These are phyloP conservation scores for Pleurostoma richardsiae DNA, from an alignment of 2,329 filamentous ascomycete genomes.

Conservation along the genomic window DNA sequence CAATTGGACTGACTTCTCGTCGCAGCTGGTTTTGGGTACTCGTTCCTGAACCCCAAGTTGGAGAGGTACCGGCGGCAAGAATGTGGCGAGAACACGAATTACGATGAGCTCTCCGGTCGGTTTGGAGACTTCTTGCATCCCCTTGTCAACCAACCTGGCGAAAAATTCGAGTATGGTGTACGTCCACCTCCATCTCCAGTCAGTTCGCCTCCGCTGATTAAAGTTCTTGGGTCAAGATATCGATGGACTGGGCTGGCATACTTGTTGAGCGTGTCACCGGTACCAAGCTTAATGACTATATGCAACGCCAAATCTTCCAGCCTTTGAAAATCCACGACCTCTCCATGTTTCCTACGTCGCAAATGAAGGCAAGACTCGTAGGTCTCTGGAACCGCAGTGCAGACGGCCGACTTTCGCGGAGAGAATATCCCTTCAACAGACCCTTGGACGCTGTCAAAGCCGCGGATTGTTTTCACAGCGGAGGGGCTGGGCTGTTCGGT, in stretches of 20 bases:
- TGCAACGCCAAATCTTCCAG: slow-evolving; percentile 39
- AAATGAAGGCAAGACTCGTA: slow-evolving; percentile 50
- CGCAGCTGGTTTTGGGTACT: background rate
- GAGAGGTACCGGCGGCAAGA: background rate
- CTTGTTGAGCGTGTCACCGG: slow-evolving; percentile 39
- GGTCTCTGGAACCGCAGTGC: slow-evolving; percentile 49
- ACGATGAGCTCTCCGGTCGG: background rate
- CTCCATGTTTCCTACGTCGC: slow-evolving; percentile 49
- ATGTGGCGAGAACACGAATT: background rate
- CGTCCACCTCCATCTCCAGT: background rate
- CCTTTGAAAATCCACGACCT: slow-evolving; percentile 44
- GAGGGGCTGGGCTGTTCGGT: slow-evolving; percentile 57
- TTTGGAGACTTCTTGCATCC: background rate
- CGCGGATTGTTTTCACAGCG: slow-evolving; percentile 46
- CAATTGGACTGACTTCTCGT: background rate
- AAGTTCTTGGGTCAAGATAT: slow-evolving; percentile 25
- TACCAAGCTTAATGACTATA: slow-evolving; percentile 39
- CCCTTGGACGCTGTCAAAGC: slow-evolving; percentile 36
- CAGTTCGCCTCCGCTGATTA: no score
- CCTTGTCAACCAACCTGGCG: background rate
- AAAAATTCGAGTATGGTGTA: background rate
- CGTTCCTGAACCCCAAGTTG: background rate
- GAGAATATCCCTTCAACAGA: slow-evolving; percentile 45
- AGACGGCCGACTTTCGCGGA: slow-evolving; percentile 30
- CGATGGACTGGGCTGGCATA: slow-evolving; percentile 50